phyloP scores from a whole-genome alignment of 2,329 filamentous ascomycete species.

The Trichoderma sp. region DNA sequence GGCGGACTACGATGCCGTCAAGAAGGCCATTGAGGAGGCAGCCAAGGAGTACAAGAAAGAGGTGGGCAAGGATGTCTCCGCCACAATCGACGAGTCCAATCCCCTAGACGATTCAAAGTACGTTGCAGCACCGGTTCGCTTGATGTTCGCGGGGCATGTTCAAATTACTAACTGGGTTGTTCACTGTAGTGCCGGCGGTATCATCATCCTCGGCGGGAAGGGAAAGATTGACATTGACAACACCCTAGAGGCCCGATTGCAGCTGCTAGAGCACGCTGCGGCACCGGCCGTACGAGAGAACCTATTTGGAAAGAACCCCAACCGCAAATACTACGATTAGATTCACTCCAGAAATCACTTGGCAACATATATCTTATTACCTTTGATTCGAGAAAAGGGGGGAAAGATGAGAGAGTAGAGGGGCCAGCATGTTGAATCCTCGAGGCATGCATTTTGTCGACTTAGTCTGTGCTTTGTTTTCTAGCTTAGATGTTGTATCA shows the following conservation, averaged over 20 bases:
- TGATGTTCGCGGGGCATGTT: constrained; percentile 16
- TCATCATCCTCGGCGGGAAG: constrained; percentile 74
- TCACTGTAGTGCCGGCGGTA: constrained; percentile 73
- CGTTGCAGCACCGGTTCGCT: constrained; percentile 43
- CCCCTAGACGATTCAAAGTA: constrained; percentile 81
- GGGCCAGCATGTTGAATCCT: neutral
- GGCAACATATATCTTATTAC: constrained; percentile 12
- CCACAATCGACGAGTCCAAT: constrained; percentile 76
- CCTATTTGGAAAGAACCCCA: constrained; percentile 91
- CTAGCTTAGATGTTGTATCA: constrained; percentile 42
- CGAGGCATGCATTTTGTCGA: constrained; percentile 24
- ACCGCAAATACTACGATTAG: constrained; percentile 94
- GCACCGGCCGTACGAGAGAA: constrained; percentile 82
- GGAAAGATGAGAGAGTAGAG: neutral
- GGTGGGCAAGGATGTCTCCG: constrained; percentile 66
- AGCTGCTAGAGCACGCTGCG: constrained; percentile 79
- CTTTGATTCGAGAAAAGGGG: constrained; percentile 10
- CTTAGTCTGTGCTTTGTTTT: constrained; percentile 30
- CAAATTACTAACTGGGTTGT: constrained; percentile 27
- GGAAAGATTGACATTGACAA: constrained; percentile 99
- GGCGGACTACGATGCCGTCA: constrained; percentile 73
- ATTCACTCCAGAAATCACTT: constrained; percentile 13
- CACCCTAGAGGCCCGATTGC: constrained; percentile 89
- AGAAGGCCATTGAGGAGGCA: constrained; percentile 77
- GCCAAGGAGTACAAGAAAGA: constrained; percentile 82